Evolutionary conservation across 495 filamentous ascomycete species (phyloP).

Genomic region (Aspergillus kassunensis): DNA sequence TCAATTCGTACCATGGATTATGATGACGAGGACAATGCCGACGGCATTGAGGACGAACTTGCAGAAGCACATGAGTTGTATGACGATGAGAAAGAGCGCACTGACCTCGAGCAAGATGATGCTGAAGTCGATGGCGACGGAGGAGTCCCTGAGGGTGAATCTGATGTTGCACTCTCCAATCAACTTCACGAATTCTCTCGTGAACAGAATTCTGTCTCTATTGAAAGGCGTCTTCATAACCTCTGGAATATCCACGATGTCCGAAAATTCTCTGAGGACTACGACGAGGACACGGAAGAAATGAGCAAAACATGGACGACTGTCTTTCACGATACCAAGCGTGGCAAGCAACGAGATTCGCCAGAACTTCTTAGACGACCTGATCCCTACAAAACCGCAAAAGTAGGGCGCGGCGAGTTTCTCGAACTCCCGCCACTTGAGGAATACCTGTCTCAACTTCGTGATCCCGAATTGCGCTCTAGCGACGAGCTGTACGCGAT

Average conservation of each 20-base stretch:
- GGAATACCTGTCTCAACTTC: conserved; percentile 31
- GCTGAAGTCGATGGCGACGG: conserved; percentile 19
- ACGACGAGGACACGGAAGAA: conserved; percentile 25
- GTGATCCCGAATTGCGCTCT: conserved; percentile 31
- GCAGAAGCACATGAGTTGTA: conserved; percentile 20
- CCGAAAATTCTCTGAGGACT: conserved; percentile 41
- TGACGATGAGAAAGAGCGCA: conserved; percentile 22
- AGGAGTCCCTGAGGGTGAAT: conserved; percentile 17
- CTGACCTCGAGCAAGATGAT: conserved; percentile 21
- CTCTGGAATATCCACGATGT: conserved; percentile 56
- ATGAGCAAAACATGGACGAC: conserved; percentile 30
- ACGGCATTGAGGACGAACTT: conserved; percentile 17
- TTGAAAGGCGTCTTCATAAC: conserved; percentile 56
- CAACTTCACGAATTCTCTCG: conserved; percentile 29
- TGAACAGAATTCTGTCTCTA: conserved; percentile 48
- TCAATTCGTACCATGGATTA: neutral
- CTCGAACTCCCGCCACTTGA: conserved; percentile 39
- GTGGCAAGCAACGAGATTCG: conserved; percentile 39
- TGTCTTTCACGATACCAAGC: conserved; percentile 30
- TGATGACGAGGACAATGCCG: conserved; percentile 16
- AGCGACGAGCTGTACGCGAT: conserved; percentile 50
- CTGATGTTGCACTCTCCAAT: conserved; percentile 26
- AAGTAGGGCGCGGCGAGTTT: conserved; percentile 37
- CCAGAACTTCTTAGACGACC: conserved; percentile 46
- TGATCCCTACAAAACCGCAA: conserved; percentile 34